phyloP scores from a whole-genome alignment of 352 stramenopile genomes.

The Phytophthora pluvialis region DNA sequence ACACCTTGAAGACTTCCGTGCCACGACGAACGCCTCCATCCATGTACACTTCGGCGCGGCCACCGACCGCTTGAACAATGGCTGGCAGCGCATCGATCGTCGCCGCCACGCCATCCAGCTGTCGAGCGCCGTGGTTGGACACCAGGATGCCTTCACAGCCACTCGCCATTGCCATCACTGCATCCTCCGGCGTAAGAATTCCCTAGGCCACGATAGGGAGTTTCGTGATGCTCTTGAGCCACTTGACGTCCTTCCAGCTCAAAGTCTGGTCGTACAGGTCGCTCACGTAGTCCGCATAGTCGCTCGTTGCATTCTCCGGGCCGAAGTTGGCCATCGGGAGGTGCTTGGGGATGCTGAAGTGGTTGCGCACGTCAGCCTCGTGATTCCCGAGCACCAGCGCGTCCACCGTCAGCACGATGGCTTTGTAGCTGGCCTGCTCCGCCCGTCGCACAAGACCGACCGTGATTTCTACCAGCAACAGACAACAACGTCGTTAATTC shows the following conservation, averaged over 20 bases:
- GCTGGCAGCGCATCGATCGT: constrained; percentile 93
- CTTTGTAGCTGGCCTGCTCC: constrained; percentile 93
- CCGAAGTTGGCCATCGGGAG: constrained; percentile 47
- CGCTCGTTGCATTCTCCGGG: constrained; percentile 26
- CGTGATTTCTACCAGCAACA: constrained; percentile 86
- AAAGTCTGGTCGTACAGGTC: constrained; percentile 94
- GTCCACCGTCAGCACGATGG: constrained; percentile 95
- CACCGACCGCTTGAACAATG: constrained; percentile 84
- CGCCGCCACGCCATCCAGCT: constrained; percentile 89
- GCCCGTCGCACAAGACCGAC: constrained; percentile 88
- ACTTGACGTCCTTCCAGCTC: constrained; percentile 92
- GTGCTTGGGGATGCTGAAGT: constrained; percentile 82
- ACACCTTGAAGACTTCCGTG: constrained; percentile 95
- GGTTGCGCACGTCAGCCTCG: constrained; percentile 95
- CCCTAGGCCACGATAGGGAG: constrained; percentile 94
- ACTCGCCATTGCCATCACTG: constrained; percentile 87
- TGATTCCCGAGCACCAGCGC: constrained; percentile 95
- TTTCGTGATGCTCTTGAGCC: constrained; percentile 89
- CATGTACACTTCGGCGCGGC: constrained; percentile 91
- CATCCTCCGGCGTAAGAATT: constrained; percentile 94
- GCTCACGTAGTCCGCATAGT: constrained; percentile 53
- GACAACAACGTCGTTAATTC: constrained; percentile 1
- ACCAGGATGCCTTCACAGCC: constrained; percentile 93
- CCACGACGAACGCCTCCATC: constrained; percentile 95
- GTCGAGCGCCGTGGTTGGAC: constrained; percentile 93